Evolutionary conservation across 768 basidiomycete species (phyloP), one percentile per base, ranked within the genome.

Genomic region (Dacryopinax spathularia): DNA sequence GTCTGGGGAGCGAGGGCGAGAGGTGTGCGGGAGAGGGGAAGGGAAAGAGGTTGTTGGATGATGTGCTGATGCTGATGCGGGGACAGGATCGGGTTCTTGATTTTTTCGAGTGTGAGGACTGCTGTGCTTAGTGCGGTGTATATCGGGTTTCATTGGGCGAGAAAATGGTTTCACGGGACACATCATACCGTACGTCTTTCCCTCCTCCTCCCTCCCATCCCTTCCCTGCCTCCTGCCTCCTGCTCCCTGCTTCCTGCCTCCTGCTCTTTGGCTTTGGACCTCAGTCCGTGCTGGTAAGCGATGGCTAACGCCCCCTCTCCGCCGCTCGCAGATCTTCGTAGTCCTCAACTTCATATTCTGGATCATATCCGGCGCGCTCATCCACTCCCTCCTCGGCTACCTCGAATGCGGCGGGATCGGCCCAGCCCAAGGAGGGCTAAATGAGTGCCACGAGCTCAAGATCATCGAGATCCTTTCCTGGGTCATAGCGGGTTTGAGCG

Each of bases 401-500:
- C 29, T 61, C 33, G 60, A 61, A 31, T 61, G 60, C 33, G 60
- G 60, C 13, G 60, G 60, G 9, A 33, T 61, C 27, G 60, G 60
- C 60, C 12, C 15, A 15, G 9, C 25, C 15, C n/a, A 59, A 27
- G 60, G 33, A 13, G 33, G 33, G 16, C 60, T 61, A 16, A 61
- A 31, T 33, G 60, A 61, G 33, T 61, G 60, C 31, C 60, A 61
- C 60, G 60, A 61, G 60, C 33, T 61, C 10, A 61, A 61, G 60
- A 61, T 61, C 31, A 61, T 61, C 60, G 60, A 61, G 33, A 27
- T 22, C 13, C 60, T 61, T 13, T 22, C 60, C 16, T 61, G 60
- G 60, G 31, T 34, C 9, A 22, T 61, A 22, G 18, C 60, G 27
- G 33, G 18, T 15, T 27, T 31, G 15, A 13, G 10, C 15, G 31